Conservation (phyloP, 2,329 filamentous ascomycete genomes). For the Septoria petroselini region DNA sequence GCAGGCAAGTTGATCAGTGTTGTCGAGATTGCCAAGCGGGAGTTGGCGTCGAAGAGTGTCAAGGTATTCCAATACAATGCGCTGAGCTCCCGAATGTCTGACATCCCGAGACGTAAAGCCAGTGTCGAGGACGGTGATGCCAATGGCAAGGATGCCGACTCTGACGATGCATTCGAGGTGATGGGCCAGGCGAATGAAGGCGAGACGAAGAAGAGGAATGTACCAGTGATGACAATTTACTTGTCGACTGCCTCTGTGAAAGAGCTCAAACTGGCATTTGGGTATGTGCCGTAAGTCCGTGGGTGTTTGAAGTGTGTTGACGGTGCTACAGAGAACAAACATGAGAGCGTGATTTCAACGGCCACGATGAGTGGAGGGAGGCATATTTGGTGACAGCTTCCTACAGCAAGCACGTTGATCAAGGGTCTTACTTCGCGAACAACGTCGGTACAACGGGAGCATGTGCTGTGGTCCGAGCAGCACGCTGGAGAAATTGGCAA, state of each 20-base stretch:
- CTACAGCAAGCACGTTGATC: background rate
- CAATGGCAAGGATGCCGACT: slow-evolving; percentile 16
- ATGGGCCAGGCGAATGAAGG: slow-evolving; percentile 40
- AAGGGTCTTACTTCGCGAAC: too few species aligned
- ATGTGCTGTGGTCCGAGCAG: too few species aligned
- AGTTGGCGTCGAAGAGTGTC: slow-evolving; percentile 45
- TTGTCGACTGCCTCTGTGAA: slow-evolving; percentile 55
- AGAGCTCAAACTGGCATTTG: slow-evolving; percentile 52
- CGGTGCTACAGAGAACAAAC: slow-evolving; percentile 15
- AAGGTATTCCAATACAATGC: slow-evolving; percentile 43
- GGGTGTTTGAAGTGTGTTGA: slow-evolving; percentile 3
- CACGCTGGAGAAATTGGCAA: too few species aligned
- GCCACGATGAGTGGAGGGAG: background rate
- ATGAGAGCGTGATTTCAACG: slow-evolving; percentile 10
- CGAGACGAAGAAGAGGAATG: slow-evolving; percentile 49
- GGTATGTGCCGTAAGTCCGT: slow-evolving; percentile 31
- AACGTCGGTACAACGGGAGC: too few species aligned
- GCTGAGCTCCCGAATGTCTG: slow-evolving; percentile 27
- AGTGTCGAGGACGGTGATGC: background rate
- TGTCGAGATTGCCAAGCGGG: slow-evolving; percentile 56
- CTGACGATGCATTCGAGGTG: slow-evolving; percentile 33
- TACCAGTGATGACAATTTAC: slow-evolving; percentile 60
- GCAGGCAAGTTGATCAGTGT: slow-evolving; percentile 66
- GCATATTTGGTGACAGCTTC: background rate
- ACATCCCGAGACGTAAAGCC: slow-evolving; percentile 26